Evolutionary conservation across 202 grass and related monocot species (phyloP).

Genomic region (Schoenoplectus tabernaemontani): DNA sequence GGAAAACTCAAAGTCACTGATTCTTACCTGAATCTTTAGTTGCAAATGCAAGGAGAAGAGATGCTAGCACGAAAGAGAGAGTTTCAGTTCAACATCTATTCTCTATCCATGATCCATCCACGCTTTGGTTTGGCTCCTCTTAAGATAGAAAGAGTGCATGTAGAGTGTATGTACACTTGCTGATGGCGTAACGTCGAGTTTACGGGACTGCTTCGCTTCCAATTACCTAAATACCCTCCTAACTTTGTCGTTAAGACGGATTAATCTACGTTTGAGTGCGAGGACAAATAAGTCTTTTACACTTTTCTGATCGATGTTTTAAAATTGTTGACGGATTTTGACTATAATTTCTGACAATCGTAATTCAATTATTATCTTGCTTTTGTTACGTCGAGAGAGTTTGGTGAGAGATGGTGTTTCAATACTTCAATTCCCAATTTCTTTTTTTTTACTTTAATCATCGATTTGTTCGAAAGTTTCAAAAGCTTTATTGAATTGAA

Average conservation of each 20-base stretch:
- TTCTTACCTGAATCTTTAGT: not conserved
- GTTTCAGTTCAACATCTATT: not conserved
- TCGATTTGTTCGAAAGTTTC: not conserved
- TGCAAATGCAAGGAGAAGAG: conserved; percentile 1
- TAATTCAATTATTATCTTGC: not conserved
- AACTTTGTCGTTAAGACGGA: not conserved
- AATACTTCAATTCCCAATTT: not conserved
- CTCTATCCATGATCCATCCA: too few species aligned
- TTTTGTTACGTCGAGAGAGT: too few species aligned
- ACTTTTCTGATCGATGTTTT: not conserved
- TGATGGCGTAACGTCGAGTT: not conserved
- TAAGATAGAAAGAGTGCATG: not conserved
- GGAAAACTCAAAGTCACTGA: too few species aligned
- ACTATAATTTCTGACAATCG: not conserved
- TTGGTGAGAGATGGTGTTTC: not conserved
- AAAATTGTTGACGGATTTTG: not conserved
- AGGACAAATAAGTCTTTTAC: not conserved
- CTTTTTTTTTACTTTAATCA: not conserved
- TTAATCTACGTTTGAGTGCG: not conserved
- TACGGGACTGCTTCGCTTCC: too few species aligned
- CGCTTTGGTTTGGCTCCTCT: not conserved
- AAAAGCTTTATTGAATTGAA: not conserved
- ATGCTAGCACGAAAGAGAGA: not conserved
- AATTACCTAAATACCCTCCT: not conserved
- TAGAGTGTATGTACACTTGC: not conserved